These are phyloP conservation scores for Chaetomium fimeti DNA, from an alignment of 495 filamentous ascomycete species.

Conservation along the genomic window DNA sequence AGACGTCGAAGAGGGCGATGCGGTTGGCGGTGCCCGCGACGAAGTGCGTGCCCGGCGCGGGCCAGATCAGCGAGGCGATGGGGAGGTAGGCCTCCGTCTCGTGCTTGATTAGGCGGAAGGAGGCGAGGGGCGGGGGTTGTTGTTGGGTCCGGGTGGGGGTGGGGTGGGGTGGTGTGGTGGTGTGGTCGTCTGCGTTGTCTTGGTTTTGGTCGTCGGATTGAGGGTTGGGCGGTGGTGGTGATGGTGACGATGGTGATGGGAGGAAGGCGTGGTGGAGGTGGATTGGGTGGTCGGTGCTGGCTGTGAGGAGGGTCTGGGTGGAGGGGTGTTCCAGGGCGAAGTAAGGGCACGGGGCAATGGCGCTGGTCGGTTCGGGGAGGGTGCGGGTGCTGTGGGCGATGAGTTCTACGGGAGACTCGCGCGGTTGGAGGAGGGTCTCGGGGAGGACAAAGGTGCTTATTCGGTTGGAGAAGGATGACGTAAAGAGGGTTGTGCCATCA, in stretches of 20 bases:
- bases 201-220: slow-evolving; percentile 9
- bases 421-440: slow-evolving; percentile 62
- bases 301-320: slow-evolving; percentile 67
- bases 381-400: slow-evolving; percentile 59
- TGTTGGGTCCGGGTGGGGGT: slow-evolving; percentile 42
- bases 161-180: slow-evolving; percentile 24
- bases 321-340: slow-evolving; percentile 64
- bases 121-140: slow-evolving; percentile 48
- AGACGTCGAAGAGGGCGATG: slow-evolving; percentile 76
- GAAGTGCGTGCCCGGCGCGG: slow-evolving; percentile 57
- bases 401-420: slow-evolving; percentile 49
- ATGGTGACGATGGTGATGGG: background rate
- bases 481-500: slow-evolving; percentile 79
- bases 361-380: slow-evolving; percentile 68
- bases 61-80: slow-evolving; percentile 72
- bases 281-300: slow-evolving; percentile 70
- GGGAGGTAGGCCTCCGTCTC: slow-evolving; percentile 78
- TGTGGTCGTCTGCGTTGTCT: background rate
- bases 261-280: slow-evolving; percentile 56
- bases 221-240: background rate
- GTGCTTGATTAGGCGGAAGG: slow-evolving; percentile 69
- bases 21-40: slow-evolving; percentile 71
- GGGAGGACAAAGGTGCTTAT: slow-evolving; percentile 74
- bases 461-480: slow-evolving; percentile 65
- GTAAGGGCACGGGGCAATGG: slow-evolving; percentile 68